A percentile compares a stretch with the other conserved stretches of the same genome.
These are phyloP conservation scores for Blumeria graminis DNA, from an alignment of 2,329 filamentous ascomycete species.

Conservation along the genomic window DNA sequence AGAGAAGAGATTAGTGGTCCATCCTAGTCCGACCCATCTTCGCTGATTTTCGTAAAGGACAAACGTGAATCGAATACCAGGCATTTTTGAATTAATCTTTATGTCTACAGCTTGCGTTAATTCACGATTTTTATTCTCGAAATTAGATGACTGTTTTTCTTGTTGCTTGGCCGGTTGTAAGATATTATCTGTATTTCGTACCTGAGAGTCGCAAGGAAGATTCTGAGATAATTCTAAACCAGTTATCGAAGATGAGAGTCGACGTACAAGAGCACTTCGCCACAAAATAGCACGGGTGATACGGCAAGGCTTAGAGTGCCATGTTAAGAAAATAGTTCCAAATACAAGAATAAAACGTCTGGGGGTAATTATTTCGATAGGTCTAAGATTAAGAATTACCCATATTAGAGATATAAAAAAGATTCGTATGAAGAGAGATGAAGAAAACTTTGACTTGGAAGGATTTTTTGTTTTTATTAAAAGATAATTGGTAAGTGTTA, in stretches of 20 bases:
- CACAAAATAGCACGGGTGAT: conserved; percentile 74
- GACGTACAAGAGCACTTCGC: conserved; percentile 57
- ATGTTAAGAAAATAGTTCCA: conserved; percentile 73
- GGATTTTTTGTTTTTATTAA: conserved; percentile 46
- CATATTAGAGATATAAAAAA: conserved; percentile 73
- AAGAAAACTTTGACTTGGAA: neutral
- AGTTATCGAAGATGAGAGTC: conserved; percentile 46
- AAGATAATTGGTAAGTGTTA: conserved; percentile 77
- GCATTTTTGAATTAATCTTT: conserved; percentile 21
- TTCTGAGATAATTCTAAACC: conserved; percentile 43
- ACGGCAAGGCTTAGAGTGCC: conserved; percentile 71
- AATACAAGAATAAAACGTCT: conserved; percentile 60
- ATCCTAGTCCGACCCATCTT: conserved; percentile 82
- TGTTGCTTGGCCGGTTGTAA: conserved; percentile 13
- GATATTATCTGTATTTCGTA: too few relatives aligned
- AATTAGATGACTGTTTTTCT: conserved; percentile 8
- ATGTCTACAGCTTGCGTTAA: conserved; percentile 16
- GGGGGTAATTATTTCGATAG: conserved; percentile 65
- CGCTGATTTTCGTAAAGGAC: conserved; percentile 92
- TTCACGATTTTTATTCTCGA: conserved; percentile 14
- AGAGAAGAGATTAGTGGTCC: conserved; percentile 75
- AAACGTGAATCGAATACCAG: conserved; percentile 87
- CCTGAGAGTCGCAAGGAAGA: conserved; percentile 3
- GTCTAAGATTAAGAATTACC: conserved; percentile 61
- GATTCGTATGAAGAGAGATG: conserved; percentile 55